Base-by-base conservation (phyloP, 2,329 filamentous ascomycete genomes). In the Alternaria dauci region DNA sequence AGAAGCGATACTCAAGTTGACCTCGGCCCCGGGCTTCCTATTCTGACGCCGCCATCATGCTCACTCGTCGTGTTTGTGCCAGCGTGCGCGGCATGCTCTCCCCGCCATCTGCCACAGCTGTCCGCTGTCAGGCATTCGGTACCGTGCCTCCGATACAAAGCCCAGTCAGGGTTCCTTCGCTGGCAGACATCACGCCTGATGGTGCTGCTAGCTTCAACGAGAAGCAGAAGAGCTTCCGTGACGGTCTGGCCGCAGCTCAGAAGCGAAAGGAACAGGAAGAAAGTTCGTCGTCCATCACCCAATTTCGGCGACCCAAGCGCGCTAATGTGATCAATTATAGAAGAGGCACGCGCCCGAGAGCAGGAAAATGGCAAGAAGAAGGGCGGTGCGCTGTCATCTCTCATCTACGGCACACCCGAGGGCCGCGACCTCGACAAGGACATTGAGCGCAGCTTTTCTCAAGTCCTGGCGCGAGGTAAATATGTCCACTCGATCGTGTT, bases 401-500 rank as follows among this genome's bases (percentile, higher is more conserved):
- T 99, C 70, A 96, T 99, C 76, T 98, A 99, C 81, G 95, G 95
- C 74, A 99, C 95, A 14, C 93, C 95, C 75, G 94, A 98, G 81
- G 95, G 94, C 32, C 89, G 94, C 63, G 91, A 97, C 82, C 88
- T 97, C 78, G 95, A 99, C 75, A 91, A 92, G 66, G 94, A 98
- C 81, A 94, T 99, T 75, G 93, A 98, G 82, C 89, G 94, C 59
- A 96, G 92, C 77, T 99, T 98, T 82, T 96, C 92, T 52, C 94
- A 97, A 79, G 92, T 98, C 44, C 84, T 99, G 46, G 95, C 95
- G 25, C 88, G 95, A 67, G 95, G 95, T 76, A 99, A 99, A 83
- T 99, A 99, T 75, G 94, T 99, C 55, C 95, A 99, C 81, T 96
- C 93, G 47, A 97, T 99, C 78, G 93, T 97, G 60, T 93, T 97